phyloP scores from a whole-genome alignment of 1,139 yeast genomes.

The Sugiyamaella grinbergsii region DNA sequence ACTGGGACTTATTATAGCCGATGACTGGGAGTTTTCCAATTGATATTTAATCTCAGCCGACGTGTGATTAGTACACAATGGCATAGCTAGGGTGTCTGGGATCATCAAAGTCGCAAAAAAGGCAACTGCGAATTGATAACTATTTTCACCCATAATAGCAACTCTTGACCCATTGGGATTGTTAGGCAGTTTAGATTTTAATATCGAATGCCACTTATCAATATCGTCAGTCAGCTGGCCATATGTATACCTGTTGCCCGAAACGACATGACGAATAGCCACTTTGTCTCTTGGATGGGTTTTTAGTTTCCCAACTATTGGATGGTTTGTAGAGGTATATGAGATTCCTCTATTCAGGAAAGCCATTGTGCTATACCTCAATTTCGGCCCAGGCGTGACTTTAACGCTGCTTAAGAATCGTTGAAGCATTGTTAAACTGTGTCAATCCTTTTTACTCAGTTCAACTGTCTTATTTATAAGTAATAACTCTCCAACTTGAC shows the following conservation, averaged over 20 bases:
- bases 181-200: conserved; percentile 19
- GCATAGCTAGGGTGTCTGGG: conserved; percentile 40
- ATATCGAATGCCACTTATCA: conserved; percentile 36
- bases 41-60: conserved; percentile 41
- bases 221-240: conserved; percentile 38
- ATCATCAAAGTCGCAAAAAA: conserved; percentile 40
- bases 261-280: conserved; percentile 40
- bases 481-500: background rate
- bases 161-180: conserved; percentile 30
- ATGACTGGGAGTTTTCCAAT: conserved; percentile 38
- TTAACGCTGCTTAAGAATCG: background rate
- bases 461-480: too few relatives aligned
- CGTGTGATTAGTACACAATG: conserved; percentile 43
- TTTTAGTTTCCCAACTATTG: conserved; percentile 32
- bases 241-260: conserved; percentile 40
- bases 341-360: background rate
- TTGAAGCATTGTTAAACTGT: background rate
- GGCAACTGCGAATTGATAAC: conserved; percentile 39
- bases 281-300: conserved; percentile 35
- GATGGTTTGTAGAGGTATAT: conserved; percentile 26
- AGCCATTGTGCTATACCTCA: background rate
- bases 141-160: conserved; percentile 44
- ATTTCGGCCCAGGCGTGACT: background rate
- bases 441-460: too few relatives aligned
- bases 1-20: conserved; percentile 37